Evolutionary conservation across 2,329 filamentous ascomycete genomes (phyloP), one percentile per base, ranked within the genome.

Genomic region (Penicillium sp.): DNA sequence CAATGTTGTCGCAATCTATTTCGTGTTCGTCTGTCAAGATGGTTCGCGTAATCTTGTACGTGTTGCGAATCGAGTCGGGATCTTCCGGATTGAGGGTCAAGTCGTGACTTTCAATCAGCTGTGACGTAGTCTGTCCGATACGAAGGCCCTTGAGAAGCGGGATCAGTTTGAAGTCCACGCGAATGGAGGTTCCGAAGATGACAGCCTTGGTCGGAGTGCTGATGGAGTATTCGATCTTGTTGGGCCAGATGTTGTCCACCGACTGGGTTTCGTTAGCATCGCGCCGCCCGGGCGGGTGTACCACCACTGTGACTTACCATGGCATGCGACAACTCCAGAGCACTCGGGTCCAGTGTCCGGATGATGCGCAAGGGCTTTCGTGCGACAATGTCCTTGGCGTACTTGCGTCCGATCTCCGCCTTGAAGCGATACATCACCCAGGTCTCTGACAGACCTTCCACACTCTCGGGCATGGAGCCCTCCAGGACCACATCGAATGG

Each of bases 211-310:
- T 90, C 0, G 93, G 91, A 8, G 94, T 87, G 42, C 87, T 81
- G 48, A 98, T 89, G 19, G 88, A 91, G 70, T 98, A 98, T 63
- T 94, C 87, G 55, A 97, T 80, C 73, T 98, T 98, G 72, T 95
- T 93, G 4, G 89, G 86, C 93, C 93, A 98, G 49, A 94, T 86
- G 60, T 96, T 96, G 67, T 96, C 90, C 50, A 97, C 90, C 48
- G 87, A 77, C 73, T 79, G 41, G 30, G 27, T 26, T 14, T 15
- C 13, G 48, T 60, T 35, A 58, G 54, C 33, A 23, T 30, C 34
- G 16, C 19, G 18, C 9, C 20, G 23, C 23, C 25, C 25, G 10
- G 10, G 11, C 25, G 6, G 25, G 6, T 4, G 25, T n/a, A n/a
- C n/a, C 25, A 27, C 25, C 6, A 11, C 14, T 14, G 3, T 14